A percentile compares a stretch with the other conserved stretches of the same genome.
These are phyloP conservation scores for Amylocarpus encephaloides DNA, from an alignment of 2,329 filamentous ascomycete genomes.

Conservation along the genomic window DNA sequence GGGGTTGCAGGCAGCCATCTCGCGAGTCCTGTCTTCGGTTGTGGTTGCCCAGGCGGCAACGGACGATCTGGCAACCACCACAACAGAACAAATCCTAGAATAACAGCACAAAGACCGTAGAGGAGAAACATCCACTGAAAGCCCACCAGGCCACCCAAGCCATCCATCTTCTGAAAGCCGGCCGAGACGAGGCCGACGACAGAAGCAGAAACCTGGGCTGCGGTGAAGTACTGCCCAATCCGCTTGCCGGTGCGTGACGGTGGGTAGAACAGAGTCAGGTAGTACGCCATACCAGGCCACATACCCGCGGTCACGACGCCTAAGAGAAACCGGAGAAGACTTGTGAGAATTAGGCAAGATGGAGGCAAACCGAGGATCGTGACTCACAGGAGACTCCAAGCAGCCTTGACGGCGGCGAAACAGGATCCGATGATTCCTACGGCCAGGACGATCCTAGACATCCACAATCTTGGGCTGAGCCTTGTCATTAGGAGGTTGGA, in stretches of 20 bases:
- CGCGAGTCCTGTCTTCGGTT: constrained; percentile 41
- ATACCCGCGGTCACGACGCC: constrained; percentile 86
- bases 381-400: constrained; percentile 62
- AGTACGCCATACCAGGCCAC: constrained; percentile 95
- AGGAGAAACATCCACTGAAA: constrained; percentile 92
- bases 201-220: constrained; percentile 79
- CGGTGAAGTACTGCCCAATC: constrained; percentile 86
- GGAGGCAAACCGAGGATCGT: constrained; percentile 1
- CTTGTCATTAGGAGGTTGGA: constrained; percentile 86
- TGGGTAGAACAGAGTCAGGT: constrained; percentile 86
- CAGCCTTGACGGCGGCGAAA: constrained; percentile 72
- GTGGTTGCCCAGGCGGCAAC: constrained; percentile 58
- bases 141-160: constrained; percentile 65
- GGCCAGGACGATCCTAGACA: constrained; percentile 83
- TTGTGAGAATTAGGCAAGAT: constrained; percentile 22
- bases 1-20: constrained; percentile 62
- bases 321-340: constrained; percentile 74
- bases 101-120: constrained; percentile 69
- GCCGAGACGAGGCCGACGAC: constrained; percentile 86
- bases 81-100: constrained; percentile 66
- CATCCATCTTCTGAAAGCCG: constrained; percentile 89
- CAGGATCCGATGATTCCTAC: constrained; percentile 80
- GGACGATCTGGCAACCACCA: constrained; percentile 92
- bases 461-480: constrained; percentile 81
- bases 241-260: constrained; percentile 79